Conservation (phyloP, 805 yeast species). For the Saturnispora kantuleensis region DNA sequence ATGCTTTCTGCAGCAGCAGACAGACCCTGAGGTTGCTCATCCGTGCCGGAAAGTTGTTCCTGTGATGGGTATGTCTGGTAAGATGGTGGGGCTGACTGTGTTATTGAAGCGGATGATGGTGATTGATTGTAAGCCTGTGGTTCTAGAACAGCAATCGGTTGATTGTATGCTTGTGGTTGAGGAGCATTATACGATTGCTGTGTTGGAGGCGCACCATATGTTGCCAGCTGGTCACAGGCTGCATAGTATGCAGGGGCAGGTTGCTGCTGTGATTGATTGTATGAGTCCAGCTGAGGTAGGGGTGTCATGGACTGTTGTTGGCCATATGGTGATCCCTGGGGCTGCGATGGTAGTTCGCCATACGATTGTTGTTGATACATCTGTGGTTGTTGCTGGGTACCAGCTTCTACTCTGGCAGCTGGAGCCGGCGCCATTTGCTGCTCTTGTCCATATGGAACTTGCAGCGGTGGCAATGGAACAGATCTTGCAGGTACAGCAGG, state of each 20-base stretch:
- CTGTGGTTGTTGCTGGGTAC: slow-evolving; percentile 5
- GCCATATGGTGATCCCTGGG: slow-evolving; percentile 6
- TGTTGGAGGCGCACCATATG: neutral
- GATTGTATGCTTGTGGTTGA: slow-evolving; percentile 5
- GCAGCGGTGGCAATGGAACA: too few species aligned
- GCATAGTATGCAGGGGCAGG: slow-evolving; percentile 6
- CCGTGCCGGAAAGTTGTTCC: too few species aligned
- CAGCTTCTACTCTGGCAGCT: too few species aligned
- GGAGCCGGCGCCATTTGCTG: too few species aligned
- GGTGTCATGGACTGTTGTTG: slow-evolving; percentile 8
- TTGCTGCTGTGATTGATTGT: neutral
- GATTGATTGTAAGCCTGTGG: neutral
- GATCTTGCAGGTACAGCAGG: too few species aligned
- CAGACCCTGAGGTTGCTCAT: neutral
- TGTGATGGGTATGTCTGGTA: too few species aligned
- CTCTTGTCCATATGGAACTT: too few species aligned
- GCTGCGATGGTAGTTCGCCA: neutral
- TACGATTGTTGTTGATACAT: slow-evolving; percentile 4
- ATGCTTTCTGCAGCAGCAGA: slow-evolving; percentile 1
- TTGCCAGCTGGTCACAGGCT: neutral
- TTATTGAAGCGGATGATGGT: neutral
- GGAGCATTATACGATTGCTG: neutral
- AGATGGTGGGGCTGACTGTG: neutral
- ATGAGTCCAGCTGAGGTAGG: too few species aligned
- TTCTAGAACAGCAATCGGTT: neutral